Evolutionary conservation across 257 asterid genomes (phyloP).

Genomic region (Thymus mandschuricus): DNA sequence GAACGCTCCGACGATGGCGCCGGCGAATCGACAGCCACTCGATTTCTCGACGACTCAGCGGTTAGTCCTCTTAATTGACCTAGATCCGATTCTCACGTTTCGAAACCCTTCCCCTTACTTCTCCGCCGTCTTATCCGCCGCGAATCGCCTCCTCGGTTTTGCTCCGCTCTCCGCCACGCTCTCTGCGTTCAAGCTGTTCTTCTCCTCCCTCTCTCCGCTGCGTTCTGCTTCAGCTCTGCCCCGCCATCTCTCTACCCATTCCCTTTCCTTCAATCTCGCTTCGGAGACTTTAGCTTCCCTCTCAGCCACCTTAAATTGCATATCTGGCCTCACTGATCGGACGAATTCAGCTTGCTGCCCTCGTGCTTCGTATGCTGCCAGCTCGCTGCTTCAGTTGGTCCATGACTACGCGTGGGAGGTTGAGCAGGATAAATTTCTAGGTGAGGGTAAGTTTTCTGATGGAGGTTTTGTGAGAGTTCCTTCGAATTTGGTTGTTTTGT

Average conservation of each 20-base stretch:
- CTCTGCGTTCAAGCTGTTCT: slow-evolving; percentile 72
- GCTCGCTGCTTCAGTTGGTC: slow-evolving; percentile 63
- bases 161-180: slow-evolving; percentile 65
- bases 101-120: slow-evolving; percentile 58
- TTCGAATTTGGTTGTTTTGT: slow-evolving; percentile 68
- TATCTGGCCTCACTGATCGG: slow-evolving; percentile 37
- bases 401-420: slow-evolving; percentile 82
- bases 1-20: slow-evolving; percentile 46
- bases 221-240: slow-evolving; percentile 55
- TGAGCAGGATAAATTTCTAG: slow-evolving; percentile 40
- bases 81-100: slow-evolving; percentile 64
- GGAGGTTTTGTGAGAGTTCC: slow-evolving; percentile 34
- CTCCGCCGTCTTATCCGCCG: slow-evolving; percentile 50
- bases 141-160: slow-evolving; percentile 64
- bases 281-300: slow-evolving; percentile 51
- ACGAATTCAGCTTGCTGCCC: slow-evolving; percentile 31
- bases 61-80: slow-evolving; percentile 73
- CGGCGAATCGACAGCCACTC: slow-evolving; percentile 36
- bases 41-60: slow-evolving; percentile 71
- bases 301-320: slow-evolving; percentile 43
- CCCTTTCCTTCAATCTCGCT: slow-evolving; percentile 52
- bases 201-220: slow-evolving; percentile 80
- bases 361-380: slow-evolving; percentile 44
- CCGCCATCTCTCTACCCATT: slow-evolving; percentile 37
- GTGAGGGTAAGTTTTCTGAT: slow-evolving; percentile 40